These are phyloP conservation scores for Zygotorulaspora sp. DNA, from an alignment of 805 yeast genomes.

Conservation along the genomic window DNA sequence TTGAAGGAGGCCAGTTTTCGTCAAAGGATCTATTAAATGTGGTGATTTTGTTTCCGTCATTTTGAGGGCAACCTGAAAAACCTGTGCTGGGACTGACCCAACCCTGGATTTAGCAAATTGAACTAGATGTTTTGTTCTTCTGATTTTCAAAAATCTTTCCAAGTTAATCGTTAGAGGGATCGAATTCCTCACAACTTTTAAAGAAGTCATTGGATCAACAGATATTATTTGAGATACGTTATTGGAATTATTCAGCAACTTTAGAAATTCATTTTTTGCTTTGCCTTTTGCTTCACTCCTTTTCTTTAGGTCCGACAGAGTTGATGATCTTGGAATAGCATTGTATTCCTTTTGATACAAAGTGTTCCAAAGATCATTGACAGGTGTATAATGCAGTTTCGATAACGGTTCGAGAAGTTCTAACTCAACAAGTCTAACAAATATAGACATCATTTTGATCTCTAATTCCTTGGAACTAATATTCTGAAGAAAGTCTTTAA, in stretches of 20 bases:
- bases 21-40: conserved; percentile 37
- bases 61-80: conserved; percentile 56
- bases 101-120: conserved; percentile 61
- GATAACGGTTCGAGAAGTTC: conserved; percentile 50
- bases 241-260: conserved; percentile 33
- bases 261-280: conserved; percentile 38
- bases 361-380: conserved; percentile 38
- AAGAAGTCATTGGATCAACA: conserved; percentile 35
- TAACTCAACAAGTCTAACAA: conserved; percentile 45
- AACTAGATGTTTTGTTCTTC: conserved; percentile 60
- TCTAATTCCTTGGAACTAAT: conserved; percentile 27
- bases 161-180: conserved; percentile 58
- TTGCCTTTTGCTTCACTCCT: conserved; percentile 55
- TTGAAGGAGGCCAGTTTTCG: conserved; percentile 46
- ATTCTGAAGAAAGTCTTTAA: conserved; percentile 44
- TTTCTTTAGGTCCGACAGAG: conserved; percentile 51
- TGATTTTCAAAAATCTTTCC: conserved; percentile 59
- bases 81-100: conserved; percentile 61
- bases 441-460: conserved; percentile 35
- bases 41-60: conserved; percentile 57
- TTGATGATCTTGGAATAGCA: conserved; percentile 37
- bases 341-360: conserved; percentile 40
- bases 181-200: conserved; percentile 44
- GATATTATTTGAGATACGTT: conserved; percentile 27
- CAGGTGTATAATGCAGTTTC: conserved; percentile 35